Evolutionary conservation across 352 stramenopile species (phyloP).

Genomic region (Elongisporangium undulatum): DNA sequence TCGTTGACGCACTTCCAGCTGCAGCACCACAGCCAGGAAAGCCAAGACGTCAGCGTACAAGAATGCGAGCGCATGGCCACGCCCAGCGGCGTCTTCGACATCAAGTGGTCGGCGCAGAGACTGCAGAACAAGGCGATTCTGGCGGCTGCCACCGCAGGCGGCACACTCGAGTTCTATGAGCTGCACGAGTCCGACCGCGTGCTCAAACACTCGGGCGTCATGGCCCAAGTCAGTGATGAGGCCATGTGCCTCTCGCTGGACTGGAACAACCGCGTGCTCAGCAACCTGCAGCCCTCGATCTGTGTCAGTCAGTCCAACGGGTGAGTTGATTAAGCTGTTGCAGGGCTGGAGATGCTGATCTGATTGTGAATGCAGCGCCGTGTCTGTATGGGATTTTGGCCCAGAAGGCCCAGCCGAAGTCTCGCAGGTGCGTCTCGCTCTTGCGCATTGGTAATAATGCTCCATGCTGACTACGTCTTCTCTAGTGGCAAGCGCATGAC

Average conservation of each 20-base stretch:
- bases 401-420: conserved; percentile 24
- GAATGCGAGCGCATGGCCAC: conserved; percentile 31
- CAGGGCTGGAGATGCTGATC: conserved; percentile 10
- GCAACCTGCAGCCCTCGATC: conserved; percentile 42
- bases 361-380: conserved; percentile 14
- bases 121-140: conserved; percentile 54
- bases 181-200: conserved; percentile 11
- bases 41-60: conserved; percentile 15
- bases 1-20: conserved; percentile 69
- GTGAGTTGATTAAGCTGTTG: conserved; percentile 23
- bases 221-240: conserved; percentile 22
- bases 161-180: conserved; percentile 63
- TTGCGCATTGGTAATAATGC: conserved; percentile 7
- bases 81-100: conserved; percentile 75
- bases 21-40: conserved; percentile 15
- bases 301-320: conserved; percentile 83
- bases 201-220: conserved; percentile 32
- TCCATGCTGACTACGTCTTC: conserved; percentile 10
- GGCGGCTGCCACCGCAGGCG: conserved; percentile 53
- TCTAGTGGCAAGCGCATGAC: conserved; percentile 69
- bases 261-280: conserved; percentile 71
- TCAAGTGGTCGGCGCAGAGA: conserved; percentile 67
- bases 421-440: conserved; percentile 30
- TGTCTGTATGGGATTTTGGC: conserved; percentile 52
- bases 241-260: conserved; percentile 85